These are phyloP conservation scores for Candida orba DNA, from an alignment of 805 yeast genomes.

Conservation along the genomic window DNA sequence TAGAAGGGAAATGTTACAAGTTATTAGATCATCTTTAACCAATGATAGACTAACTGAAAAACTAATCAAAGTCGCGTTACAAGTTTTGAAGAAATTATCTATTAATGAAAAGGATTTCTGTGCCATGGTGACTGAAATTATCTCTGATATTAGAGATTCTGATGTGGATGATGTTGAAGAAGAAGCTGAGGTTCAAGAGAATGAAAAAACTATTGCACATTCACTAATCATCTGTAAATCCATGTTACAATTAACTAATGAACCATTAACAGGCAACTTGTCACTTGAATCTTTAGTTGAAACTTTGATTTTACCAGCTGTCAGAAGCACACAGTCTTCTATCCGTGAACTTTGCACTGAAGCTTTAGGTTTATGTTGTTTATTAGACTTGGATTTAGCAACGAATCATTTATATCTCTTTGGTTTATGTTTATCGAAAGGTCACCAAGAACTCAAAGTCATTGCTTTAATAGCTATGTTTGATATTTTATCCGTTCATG, in stretches of 20 bases:
- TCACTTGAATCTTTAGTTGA: constrained; percentile 64
- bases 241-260: constrained; percentile 59
- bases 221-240: constrained; percentile 65
- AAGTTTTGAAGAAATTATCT: constrained; percentile 63
- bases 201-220: constrained; percentile 42
- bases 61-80: constrained; percentile 48
- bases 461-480: constrained; percentile 64
- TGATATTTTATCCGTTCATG: constrained; percentile 75
- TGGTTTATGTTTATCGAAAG: constrained; percentile 63
- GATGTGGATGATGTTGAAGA: constrained; percentile 22
- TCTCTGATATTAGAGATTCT: constrained; percentile 76
- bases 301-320: constrained; percentile 73
- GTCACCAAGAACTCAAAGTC: constrained; percentile 53
- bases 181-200: constrained; percentile 25
- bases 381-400: constrained; percentile 62
- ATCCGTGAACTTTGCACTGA: constrained; percentile 60
- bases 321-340: constrained; percentile 47
- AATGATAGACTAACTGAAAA: constrained; percentile 49
- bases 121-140: constrained; percentile 76
- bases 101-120: constrained; percentile 79
- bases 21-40: constrained; percentile 51
- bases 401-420: constrained; percentile 55
- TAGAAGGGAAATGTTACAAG: constrained; percentile 63
- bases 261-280: constrained; percentile 56
- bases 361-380: constrained; percentile 74